phyloP scores from a whole-genome alignment of 1,139 yeast genomes.

The Kodamaea anthophila region DNA sequence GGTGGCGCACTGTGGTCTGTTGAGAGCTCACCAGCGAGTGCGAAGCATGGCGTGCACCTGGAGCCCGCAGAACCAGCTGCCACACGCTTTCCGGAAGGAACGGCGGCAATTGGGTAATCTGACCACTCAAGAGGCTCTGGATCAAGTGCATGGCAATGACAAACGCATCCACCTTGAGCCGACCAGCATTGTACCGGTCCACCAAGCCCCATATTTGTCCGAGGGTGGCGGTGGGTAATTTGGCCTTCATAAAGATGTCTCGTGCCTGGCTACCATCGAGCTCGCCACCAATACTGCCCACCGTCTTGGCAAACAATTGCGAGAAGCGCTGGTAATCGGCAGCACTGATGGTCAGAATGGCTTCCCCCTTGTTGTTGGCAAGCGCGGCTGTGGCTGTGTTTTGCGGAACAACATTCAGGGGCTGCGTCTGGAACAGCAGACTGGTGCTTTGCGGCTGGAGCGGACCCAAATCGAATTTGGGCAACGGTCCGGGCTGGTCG shows the following conservation, averaged over 20 bases:
- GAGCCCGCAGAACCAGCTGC: slow-evolving; percentile 38
- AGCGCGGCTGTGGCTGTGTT: slow-evolving; percentile 26
- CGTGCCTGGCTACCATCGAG: slow-evolving; percentile 75
- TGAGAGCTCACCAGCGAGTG: slow-evolving; percentile 51
- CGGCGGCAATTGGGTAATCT: slow-evolving; percentile 62
- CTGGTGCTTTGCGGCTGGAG: slow-evolving; percentile 33
- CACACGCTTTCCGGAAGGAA: slow-evolving; percentile 62
- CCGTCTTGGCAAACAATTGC: slow-evolving; percentile 68
- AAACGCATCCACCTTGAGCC: slow-evolving; percentile 66
- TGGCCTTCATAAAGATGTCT: slow-evolving; percentile 82
- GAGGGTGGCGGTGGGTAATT: slow-evolving; percentile 64
- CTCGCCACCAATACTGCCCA: slow-evolving; percentile 43
- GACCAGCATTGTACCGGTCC: slow-evolving; percentile 70
- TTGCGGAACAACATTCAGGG: slow-evolving; percentile 32
- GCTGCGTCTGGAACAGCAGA: slow-evolving; percentile 42
- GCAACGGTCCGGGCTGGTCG: slow-evolving; percentile 53
- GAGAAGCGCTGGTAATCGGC: slow-evolving; percentile 67
- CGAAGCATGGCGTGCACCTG: slow-evolving; percentile 27
- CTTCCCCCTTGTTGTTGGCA: slow-evolving; percentile 28
- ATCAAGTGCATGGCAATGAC: slow-evolving; percentile 93
- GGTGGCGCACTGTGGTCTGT: slow-evolving; percentile 34
- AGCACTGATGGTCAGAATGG: slow-evolving; percentile 57
- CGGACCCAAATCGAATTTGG: slow-evolving; percentile 37
- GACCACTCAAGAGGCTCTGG: slow-evolving; percentile 70
- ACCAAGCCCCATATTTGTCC: slow-evolving; percentile 89